A percentile compares a stretch with the other conserved stretches of the same genome.
phyloP scores from a whole-genome alignment of 768 basidiomycete genomes.

The Steccherinum ochraceum region DNA sequence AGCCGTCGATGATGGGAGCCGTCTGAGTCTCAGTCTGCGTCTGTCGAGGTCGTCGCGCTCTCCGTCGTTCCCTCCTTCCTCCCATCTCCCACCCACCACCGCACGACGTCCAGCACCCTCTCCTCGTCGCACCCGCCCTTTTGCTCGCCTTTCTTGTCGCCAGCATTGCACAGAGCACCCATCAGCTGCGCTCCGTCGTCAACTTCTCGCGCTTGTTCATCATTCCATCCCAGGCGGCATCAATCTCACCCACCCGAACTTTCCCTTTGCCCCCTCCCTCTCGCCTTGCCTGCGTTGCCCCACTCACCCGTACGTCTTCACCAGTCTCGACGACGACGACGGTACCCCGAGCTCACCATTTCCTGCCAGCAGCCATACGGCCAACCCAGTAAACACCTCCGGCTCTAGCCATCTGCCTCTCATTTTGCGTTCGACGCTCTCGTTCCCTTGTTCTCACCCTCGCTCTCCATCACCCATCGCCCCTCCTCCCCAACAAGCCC shows the following conservation, averaged over 20 bases:
- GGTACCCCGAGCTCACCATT: background rate
- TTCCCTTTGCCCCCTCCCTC: no score
- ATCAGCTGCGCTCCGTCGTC: no score
- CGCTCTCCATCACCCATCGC: background rate
- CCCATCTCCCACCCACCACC: background rate
- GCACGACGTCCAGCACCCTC: no score
- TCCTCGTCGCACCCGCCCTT: background rate
- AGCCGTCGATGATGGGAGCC: background rate
- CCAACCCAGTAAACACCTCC: background rate
- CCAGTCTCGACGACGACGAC: background rate
- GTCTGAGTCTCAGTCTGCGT: background rate
- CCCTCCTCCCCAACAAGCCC: background rate
- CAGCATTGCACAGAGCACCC: no score
- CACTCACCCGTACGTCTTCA: background rate
- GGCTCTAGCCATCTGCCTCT: background rate
- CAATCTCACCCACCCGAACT: background rate
- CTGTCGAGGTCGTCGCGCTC: background rate
- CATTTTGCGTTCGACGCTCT: background rate
- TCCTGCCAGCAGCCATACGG: background rate
- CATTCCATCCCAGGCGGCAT: background rate
- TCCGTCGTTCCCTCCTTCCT: no score
- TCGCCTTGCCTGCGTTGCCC: background rate
- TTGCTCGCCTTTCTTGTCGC: background rate
- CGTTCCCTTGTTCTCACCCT: background rate
- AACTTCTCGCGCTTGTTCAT: background rate